Evolutionary conservation across 1,284 basidiomycete species (phyloP), one percentile per base, ranked within the genome.

Genomic region (Rhodotorula sp.): DNA sequence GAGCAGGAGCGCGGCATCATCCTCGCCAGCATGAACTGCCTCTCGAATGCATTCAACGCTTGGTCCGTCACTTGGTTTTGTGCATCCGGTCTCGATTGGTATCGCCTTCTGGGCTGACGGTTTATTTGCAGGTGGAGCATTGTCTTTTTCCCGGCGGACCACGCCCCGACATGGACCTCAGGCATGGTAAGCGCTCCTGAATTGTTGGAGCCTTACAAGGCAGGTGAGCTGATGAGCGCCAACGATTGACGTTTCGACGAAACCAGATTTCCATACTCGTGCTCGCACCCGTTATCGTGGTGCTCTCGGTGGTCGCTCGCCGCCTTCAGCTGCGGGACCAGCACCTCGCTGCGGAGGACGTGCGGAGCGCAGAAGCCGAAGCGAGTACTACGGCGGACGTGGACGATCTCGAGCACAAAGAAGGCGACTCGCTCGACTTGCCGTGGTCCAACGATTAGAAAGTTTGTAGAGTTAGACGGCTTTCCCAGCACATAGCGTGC

Each of bases 1-100:
- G 77, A 79, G n/a, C 78, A 80, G 67, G 78, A 78, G 48, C 60
- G 79, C 7, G 72, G 74, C 1, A 68, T 79, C 54, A 76, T 79
- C 16, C 34, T 63, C 50, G 50, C 67, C 16, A 28, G 31, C 2
- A 72, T 79, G 47, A 78, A 79, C 60, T 67, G 79, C 15, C 65
- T 64, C 19, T 59, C 52, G 60, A 78, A 76, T 67, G 65, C 77
- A 1, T 69, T 78, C 52, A 78, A 77, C 31, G 55, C 56, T 8
- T 68, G 50, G 62, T 64, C 4, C 34, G 62, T 28, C 26, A 28
- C 50, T 18, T 21, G 21, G 4, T 38, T 38, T 10, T n/a, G 18
- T 10, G n/a, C 45, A 6, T 28, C 48, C 48, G n/a, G 7, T 34
- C 12, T 28, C 16, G 15, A 14, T 18, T 49, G 59, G 45, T 28